Evolutionary conservation across 2,329 filamentous ascomycete genomes (phyloP).

Genomic region (Lachnellula arida): DNA sequence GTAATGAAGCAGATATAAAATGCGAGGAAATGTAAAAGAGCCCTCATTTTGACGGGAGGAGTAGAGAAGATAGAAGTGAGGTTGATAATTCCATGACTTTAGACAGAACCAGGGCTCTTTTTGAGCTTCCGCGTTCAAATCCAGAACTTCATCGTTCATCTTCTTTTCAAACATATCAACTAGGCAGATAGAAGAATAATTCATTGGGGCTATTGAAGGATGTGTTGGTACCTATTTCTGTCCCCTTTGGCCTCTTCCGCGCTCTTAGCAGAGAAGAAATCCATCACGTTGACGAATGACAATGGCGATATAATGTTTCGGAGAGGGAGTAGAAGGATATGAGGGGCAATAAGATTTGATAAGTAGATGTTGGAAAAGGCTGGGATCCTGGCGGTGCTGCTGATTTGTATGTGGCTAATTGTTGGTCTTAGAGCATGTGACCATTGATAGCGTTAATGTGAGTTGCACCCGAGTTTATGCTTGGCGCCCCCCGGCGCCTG

Average conservation of each 20-base stretch:
- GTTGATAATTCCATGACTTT: no score
- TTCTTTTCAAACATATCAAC: no score
- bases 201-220: no score
- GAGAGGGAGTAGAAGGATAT: not conserved
- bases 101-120: no score
- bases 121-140: no score
- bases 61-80: not conserved
- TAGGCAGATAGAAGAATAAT: no score
- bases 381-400: not conserved
- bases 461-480: no score
- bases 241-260: not conserved
- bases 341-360: not conserved
- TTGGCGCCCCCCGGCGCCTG: rapidly evolving
- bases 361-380: not conserved
- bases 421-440: no score
- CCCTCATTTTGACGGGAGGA: not conserved
- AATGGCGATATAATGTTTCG: not conserved
- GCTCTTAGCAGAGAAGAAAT: not conserved
- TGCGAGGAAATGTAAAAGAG: not conserved
- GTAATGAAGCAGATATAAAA: not conserved
- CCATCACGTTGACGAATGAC: not conserved
- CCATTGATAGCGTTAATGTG: no score
- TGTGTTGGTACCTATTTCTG: not conserved
- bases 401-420: not conserved
- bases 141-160: no score